Percentiles rank a stretch among this genome's conserved stretches.
Evolutionary conservation across 345 rosid species (phyloP).

Genomic region (Gossypium bickii): DNA sequence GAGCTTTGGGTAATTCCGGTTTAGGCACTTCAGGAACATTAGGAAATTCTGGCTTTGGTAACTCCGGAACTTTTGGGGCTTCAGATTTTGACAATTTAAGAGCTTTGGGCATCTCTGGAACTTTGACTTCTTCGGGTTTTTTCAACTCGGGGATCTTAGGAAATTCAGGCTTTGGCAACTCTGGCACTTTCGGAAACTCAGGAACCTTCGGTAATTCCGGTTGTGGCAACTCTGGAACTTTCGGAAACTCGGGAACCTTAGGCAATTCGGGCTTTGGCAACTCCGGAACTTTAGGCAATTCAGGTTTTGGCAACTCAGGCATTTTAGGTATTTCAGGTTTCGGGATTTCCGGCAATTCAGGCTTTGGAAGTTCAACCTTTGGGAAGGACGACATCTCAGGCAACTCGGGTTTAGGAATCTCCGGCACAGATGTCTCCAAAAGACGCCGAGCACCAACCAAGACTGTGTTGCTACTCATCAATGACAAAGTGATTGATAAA

Average conservation of each 20-base stretch:
- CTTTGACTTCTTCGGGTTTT: neutral
- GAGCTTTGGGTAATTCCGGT: neutral
- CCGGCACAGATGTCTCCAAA: neutral
- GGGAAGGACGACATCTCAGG: neutral
- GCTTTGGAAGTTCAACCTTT: constrained; percentile 22
- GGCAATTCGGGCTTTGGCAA: no score
- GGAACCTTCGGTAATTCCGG: neutral
- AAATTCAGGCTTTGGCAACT: neutral
- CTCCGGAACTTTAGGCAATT: neutral
- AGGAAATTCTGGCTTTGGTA: neutral
- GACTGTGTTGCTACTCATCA: neutral
- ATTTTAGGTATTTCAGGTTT: constrained; percentile 25
- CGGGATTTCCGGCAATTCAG: constrained; percentile 12
- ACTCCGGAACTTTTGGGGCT: no score
- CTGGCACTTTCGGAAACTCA: neutral
- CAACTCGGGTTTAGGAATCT: constrained; percentile 10
- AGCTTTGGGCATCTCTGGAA: neutral
- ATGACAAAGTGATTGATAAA: neutral
- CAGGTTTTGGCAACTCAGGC: neutral
- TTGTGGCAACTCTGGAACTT: neutral
- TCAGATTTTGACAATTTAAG: no score
- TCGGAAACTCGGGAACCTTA: neutral
- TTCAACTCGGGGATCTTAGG: neutral
- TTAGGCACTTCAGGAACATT: no score
- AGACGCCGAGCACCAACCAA: neutral